These are phyloP conservation scores for Russula virescens DNA, from an alignment of 768 basidiomycete species.

Conservation along the genomic window DNA sequence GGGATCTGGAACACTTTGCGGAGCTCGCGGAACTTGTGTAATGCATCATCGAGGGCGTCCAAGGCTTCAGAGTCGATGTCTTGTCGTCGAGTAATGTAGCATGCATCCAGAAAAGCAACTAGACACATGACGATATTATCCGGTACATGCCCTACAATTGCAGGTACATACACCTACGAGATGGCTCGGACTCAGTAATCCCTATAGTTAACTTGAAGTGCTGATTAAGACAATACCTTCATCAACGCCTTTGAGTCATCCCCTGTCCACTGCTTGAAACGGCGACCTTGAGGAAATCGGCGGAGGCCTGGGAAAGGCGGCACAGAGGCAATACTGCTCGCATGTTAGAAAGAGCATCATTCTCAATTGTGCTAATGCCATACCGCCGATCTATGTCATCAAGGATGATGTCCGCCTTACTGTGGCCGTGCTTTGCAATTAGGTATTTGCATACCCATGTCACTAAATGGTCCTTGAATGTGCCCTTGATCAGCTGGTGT, in stretches of 20 bases:
- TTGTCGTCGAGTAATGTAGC: slow-evolving; percentile 13
- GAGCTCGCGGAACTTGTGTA: not conserved
- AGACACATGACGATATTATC: not conserved
- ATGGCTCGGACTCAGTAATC: not conserved
- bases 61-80: not conserved
- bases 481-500: not conserved
- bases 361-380: not conserved
- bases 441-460: not conserved
- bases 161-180: not conserved
- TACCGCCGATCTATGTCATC: not conserved
- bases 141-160: not conserved
- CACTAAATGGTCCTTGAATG: not conserved
- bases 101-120: slow-evolving; percentile 8
- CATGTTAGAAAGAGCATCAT: not conserved
- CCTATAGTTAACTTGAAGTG: no score
- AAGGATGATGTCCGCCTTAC: not conserved
- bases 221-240: not conserved
- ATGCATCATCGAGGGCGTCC: not conserved
- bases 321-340: not conserved
- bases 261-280: not conserved
- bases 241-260: not conserved
- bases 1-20: not conserved
- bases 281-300: not conserved
- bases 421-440: not conserved
- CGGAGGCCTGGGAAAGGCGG: not conserved